phyloP scores from a whole-genome alignment of 345 rosid genomes.

The Brassica juncea region DNA sequence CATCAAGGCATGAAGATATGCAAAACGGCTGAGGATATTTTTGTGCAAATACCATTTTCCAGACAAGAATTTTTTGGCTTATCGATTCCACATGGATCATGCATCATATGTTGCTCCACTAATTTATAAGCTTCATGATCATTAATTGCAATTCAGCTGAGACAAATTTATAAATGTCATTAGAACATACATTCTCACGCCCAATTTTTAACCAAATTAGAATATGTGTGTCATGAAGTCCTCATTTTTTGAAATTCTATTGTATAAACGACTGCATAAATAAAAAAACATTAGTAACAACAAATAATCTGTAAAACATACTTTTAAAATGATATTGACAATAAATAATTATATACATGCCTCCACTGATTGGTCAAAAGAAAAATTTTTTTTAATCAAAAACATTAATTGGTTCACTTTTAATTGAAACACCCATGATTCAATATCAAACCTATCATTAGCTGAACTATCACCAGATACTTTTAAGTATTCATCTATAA shows the following conservation, averaged over 20 bases:
- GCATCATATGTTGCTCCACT: background rate
- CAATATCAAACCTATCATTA: background rate
- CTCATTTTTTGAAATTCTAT: background rate
- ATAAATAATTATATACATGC: background rate
- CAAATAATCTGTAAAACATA: no score
- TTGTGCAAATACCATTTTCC: background rate
- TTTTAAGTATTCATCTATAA: background rate
- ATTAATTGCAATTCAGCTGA: background rate
- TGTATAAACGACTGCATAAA: background rate
- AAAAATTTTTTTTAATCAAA: background rate
- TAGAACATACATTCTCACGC: background rate
- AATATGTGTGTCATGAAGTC: background rate
- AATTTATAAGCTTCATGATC: background rate
- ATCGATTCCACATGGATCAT: background rate
- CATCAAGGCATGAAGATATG: background rate
- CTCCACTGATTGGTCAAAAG: background rate
- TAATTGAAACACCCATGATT: background rate
- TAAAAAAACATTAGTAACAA: background rate
- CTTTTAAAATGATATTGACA: background rate
- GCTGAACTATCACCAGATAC: background rate
- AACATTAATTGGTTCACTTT: background rate
- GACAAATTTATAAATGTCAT: background rate
- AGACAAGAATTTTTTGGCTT: background rate
- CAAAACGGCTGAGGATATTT: background rate
- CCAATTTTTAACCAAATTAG: background rate